These are phyloP conservation scores for Smallanthus sonchifolius DNA, from an alignment of 129 eudicot species.

Conservation along the genomic window DNA sequence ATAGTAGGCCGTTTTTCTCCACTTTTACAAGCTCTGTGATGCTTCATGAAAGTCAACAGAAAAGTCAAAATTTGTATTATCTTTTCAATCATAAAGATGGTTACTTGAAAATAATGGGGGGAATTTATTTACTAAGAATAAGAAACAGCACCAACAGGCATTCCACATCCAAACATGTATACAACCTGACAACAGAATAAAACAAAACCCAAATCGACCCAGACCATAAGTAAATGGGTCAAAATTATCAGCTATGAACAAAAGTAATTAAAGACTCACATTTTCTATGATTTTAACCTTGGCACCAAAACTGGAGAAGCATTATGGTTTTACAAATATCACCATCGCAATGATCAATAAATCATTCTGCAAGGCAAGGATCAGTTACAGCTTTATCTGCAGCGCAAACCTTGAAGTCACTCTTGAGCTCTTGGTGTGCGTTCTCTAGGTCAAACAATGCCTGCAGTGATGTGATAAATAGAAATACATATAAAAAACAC, in stretches of 20 bases:
- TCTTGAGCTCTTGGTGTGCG: too few relatives aligned
- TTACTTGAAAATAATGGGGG: not conserved
- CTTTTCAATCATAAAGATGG: not conserved
- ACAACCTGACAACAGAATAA: constrained; percentile 51
- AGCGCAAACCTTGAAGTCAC: constrained; percentile 85
- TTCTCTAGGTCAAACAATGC: too few relatives aligned
- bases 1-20: constrained; percentile 77
- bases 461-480: too few relatives aligned
- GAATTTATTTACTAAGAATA: constrained; percentile 71
- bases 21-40: constrained; percentile 88
- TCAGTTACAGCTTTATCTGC: constrained; percentile 56
- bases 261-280: constrained; percentile 35
- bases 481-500: too few relatives aligned
- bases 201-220: not conserved
- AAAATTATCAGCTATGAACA: not conserved
- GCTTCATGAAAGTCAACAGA: constrained; percentile 33
- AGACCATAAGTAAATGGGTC: not conserved
- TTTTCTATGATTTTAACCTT: constrained; percentile 50
- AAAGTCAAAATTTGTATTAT: not conserved
- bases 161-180: constrained; percentile 97
- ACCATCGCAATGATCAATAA: constrained; percentile 53
- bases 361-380: constrained; percentile 51
- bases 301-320: constrained; percentile 98
- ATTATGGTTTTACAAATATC: constrained; percentile 88
- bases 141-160: constrained; percentile 93